Base-by-base conservation (phyloP, 805 yeast genomes). In the Lipomyces lipofer region DNA sequence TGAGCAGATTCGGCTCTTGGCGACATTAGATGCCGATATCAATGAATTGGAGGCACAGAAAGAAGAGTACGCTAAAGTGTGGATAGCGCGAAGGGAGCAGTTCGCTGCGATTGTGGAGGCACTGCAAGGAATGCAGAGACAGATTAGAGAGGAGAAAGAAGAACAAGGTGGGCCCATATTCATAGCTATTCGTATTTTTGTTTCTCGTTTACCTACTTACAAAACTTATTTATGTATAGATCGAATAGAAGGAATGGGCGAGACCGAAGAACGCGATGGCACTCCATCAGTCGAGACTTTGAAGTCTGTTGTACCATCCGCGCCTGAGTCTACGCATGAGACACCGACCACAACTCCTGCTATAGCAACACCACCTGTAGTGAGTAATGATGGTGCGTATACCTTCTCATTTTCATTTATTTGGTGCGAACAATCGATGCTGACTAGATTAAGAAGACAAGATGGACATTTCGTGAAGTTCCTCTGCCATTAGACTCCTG, bases 21-120 rank as follows among this genome's bases (percentile, higher is more conserved):
- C 51, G 12, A 43, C 55, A 7, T 49, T 68, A 27, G 51, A 47
- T 7, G 59, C 58, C 22, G 70, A 67, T 27, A 63, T 67, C 10
- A 48, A 25, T 12, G 67, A 62, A 43, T 54, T 68, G 43, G 58
- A 64, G 39, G 43, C 39, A 9, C 60, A 54, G 43, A 54, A 52
- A 44, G 49, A 43, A 7, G 50, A 49, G 22, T 51, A 51, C 39
- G 53, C 58, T 13, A 38, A 48, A 21, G 51, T 47, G 17, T 66
- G 69, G 69, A 38, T 51, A 9, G 51, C 50, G 8, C 56, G 67
- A 7, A 49, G 59, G 30, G 58, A 39, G 15, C 58, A 61, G 49
- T 66, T 66, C 36, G 58, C 44, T 5, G 58, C 55, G 30, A 51
- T 66, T 24, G 39, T 61, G 25, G 57, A 57, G 6, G 60, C 62